A percentile compares a stretch with the other conserved stretches of the same genome.
phyloP scores from a whole-genome alignment of 306 rosid species.

The Lathyrus oleraceus region DNA sequence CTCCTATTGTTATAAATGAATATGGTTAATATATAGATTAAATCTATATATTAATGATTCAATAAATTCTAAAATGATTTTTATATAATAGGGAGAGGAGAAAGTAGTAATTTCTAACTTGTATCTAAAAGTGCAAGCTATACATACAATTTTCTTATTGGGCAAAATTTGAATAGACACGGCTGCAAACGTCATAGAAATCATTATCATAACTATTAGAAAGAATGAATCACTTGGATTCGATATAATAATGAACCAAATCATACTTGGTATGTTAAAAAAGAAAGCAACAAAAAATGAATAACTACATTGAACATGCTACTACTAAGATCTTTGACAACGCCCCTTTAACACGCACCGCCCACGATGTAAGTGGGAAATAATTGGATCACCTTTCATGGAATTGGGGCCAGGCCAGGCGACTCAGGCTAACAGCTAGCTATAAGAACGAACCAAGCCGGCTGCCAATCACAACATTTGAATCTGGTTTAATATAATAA shows the following conservation, averaged over 20 bases:
- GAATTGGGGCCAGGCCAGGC: conserved; percentile 3
- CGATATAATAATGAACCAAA: background rate
- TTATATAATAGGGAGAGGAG: no score
- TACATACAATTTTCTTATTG: no score
- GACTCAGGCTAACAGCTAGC: background rate
- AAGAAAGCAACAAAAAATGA: background rate
- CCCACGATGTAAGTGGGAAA: conserved; percentile 29
- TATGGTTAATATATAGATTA: no score
- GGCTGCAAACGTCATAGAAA: background rate
- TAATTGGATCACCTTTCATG: conserved; percentile 24
- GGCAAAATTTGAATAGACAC: background rate
- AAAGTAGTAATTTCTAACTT: no score
- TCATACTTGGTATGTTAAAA: background rate
- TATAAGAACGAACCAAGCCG: background rate
- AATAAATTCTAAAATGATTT: no score
- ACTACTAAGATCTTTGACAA: conserved; percentile 17
- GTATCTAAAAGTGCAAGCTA: no score
- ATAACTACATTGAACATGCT: background rate
- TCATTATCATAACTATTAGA: background rate
- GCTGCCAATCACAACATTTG: background rate
- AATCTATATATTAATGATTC: no score
- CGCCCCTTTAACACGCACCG: conserved; percentile 30
- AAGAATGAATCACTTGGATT: background rate
- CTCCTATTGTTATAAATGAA: no score
- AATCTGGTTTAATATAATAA: no score